phyloP scores from a whole-genome alignment of 2,329 filamentous ascomycete species.

The Colletotrichum sansevieriae region DNA sequence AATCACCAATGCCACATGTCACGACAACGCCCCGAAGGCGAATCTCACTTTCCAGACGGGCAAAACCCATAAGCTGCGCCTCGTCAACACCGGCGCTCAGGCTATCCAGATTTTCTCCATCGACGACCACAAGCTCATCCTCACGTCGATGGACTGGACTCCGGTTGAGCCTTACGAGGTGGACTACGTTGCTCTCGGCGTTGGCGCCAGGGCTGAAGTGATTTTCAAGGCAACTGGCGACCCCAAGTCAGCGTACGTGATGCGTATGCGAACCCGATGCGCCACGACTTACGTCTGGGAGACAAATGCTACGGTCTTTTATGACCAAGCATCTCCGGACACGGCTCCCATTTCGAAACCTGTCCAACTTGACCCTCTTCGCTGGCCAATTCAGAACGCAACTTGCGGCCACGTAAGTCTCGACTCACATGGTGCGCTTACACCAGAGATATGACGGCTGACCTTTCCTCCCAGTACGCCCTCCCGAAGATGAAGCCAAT shows the following conservation, averaged over 20 bases:
- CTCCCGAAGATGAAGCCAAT: slow-evolving; percentile 22
- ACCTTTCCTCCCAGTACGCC: neutral
- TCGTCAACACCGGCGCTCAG: slow-evolving; percentile 39
- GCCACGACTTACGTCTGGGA: slow-evolving; percentile 17
- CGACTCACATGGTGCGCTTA: no score
- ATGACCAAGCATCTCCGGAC: slow-evolving; percentile 7
- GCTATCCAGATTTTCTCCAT: slow-evolving; percentile 39
- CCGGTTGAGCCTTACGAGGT: slow-evolving; percentile 38
- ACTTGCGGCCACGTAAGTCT: slow-evolving; percentile 29
- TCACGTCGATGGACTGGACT: slow-evolving; percentile 30
- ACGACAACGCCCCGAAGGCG: slow-evolving; percentile 12
- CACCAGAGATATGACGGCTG: neutral
- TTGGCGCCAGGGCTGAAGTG: slow-evolving; percentile 32
- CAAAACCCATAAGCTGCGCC: slow-evolving; percentile 33
- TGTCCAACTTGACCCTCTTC: neutral
- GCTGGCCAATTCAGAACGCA: neutral
- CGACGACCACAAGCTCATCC: slow-evolving; percentile 30
- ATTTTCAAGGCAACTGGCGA: slow-evolving; percentile 30
- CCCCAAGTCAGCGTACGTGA: slow-evolving; percentile 19
- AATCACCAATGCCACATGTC: slow-evolving; percentile 56
- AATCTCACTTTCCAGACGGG: slow-evolving; percentile 30
- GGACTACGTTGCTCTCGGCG: slow-evolving; percentile 25
- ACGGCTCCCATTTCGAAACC: neutral
- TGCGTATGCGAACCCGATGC: slow-evolving; percentile 29
- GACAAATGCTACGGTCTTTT: slow-evolving; percentile 16